Evolutionary conservation across 2,329 filamentous ascomycete species (phyloP).

Genomic region (Botrytis byssoidea): DNA sequence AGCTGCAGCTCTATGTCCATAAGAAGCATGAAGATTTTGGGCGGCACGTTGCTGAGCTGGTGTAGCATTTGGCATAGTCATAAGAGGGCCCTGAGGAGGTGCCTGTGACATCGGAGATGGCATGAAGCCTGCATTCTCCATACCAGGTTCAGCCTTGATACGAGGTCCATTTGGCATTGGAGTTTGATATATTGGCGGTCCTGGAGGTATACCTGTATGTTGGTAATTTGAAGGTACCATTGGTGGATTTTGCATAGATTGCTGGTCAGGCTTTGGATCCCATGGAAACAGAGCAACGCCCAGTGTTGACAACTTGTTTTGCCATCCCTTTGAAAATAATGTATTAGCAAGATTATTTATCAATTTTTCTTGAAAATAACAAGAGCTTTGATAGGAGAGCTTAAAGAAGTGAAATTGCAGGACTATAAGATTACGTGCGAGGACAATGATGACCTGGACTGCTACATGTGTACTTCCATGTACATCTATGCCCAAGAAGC

Average conservation of each 20-base stretch:
- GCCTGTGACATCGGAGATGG: conserved; percentile 21
- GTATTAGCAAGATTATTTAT: background rate
- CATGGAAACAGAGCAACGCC: conserved; percentile 89
- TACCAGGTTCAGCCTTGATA: conserved; percentile 47
- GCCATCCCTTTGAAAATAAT: conserved; percentile 72
- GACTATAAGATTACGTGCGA: background rate
- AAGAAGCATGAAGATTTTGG: conserved; percentile 57
- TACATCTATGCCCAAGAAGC: background rate
- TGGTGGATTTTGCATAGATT: conserved; percentile 41
- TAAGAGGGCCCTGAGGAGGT: conserved; percentile 33
- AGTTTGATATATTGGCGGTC: conserved; percentile 24
- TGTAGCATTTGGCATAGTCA: conserved; percentile 35
- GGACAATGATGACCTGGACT: background rate
- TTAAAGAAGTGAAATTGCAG: background rate
- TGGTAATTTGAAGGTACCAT: conserved; percentile 40
- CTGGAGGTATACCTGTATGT: conserved; percentile 30
- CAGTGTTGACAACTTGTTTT: conserved; percentile 81
- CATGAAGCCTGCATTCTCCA: conserved; percentile 31
- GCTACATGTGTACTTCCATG: background rate
- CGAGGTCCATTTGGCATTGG: conserved; percentile 34
- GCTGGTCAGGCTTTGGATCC: conserved; percentile 78
- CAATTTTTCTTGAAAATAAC: background rate
- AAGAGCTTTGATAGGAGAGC: no score
- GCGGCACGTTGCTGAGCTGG: conserved; percentile 56
- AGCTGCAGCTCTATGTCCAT: conserved; percentile 61